Conservation (phyloP, 495 filamentous ascomycete species). For the Tetracladium setigerum region DNA sequence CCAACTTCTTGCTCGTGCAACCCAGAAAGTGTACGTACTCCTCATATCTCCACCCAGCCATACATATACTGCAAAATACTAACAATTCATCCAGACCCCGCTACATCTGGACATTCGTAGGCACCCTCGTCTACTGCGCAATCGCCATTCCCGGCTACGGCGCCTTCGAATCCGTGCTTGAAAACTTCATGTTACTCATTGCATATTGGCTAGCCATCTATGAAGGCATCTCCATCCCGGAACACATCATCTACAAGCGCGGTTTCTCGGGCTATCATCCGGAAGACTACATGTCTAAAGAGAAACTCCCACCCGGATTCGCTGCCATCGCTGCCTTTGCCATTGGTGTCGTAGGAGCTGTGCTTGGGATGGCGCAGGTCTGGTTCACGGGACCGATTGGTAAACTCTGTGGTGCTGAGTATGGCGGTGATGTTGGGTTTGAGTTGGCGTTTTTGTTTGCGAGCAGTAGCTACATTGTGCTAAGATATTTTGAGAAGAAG, state of each 20-base stretch:
- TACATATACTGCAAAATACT: no score
- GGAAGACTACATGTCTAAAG: conserved; percentile 51
- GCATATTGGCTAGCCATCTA: conserved; percentile 86
- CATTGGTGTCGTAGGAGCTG: conserved; percentile 63
- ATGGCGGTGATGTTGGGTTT: conserved; percentile 70
- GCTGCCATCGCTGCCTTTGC: conserved; percentile 61
- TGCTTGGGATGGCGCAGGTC: conserved; percentile 68
- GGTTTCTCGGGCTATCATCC: conserved; percentile 54
- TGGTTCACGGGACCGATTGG: conserved; percentile 74
- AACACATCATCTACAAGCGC: conserved; percentile 72
- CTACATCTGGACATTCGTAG: conserved; percentile 67
- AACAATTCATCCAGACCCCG: no score
- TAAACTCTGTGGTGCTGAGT: conserved; percentile 46
- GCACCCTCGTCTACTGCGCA: conserved; percentile 61
- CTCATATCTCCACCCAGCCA: no score
- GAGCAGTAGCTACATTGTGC: conserved; percentile 32
- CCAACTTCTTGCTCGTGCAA: conserved; percentile 58
- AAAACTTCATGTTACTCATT: conserved; percentile 75
- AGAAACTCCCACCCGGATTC: conserved; percentile 60
- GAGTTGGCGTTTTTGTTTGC: conserved; percentile 58
- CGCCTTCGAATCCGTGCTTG: conserved; percentile 61
- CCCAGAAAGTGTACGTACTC: conserved; percentile 58
- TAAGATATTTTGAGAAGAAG: conserved; percentile 47
- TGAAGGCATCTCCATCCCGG: conserved; percentile 58
- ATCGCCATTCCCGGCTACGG: conserved; percentile 73